Conservation (phyloP, 202 grass and related monocot species). For the Carex arenaria region DNA sequence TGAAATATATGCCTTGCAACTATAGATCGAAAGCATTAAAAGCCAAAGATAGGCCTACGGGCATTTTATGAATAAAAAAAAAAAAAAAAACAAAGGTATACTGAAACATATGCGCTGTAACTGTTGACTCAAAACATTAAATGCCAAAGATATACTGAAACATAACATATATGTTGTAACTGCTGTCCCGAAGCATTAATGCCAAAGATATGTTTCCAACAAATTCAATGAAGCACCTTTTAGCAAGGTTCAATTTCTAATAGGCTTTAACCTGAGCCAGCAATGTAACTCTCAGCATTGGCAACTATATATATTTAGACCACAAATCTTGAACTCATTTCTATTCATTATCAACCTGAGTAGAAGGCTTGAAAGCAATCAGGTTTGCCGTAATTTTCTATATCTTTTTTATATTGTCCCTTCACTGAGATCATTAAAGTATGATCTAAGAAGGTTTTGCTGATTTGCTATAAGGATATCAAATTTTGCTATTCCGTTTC, state of each 20-base stretch:
- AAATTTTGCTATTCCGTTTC: not conserved
- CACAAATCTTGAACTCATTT: not conserved
- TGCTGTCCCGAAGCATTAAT: not conserved
- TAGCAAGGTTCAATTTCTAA: not conserved
- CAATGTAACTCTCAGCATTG: not conserved
- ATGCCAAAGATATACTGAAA: not conserved
- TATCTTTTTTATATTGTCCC: not conserved
- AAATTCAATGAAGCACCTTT: not conserved
- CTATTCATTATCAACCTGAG: not conserved
- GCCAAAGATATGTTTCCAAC: not conserved
- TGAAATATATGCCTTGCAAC: not conserved
- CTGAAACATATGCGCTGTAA: not conserved
- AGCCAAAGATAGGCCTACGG: not conserved
- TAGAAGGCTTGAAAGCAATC: not conserved
- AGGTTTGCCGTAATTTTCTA: not conserved
- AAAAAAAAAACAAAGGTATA: not conserved
- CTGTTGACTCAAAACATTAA: not conserved
- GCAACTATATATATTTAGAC: not conserved
- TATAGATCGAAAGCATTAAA: not conserved
- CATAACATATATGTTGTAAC: not conserved
- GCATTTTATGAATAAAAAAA: too few relatives aligned
- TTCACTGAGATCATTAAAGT: not conserved
- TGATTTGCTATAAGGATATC: not conserved
- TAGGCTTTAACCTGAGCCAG: not conserved
- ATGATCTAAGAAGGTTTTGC: not conserved